These are phyloP conservation scores for Trichoderma sp. DNA, from an alignment of 2,329 filamentous ascomycete genomes.

Conservation along the genomic window DNA sequence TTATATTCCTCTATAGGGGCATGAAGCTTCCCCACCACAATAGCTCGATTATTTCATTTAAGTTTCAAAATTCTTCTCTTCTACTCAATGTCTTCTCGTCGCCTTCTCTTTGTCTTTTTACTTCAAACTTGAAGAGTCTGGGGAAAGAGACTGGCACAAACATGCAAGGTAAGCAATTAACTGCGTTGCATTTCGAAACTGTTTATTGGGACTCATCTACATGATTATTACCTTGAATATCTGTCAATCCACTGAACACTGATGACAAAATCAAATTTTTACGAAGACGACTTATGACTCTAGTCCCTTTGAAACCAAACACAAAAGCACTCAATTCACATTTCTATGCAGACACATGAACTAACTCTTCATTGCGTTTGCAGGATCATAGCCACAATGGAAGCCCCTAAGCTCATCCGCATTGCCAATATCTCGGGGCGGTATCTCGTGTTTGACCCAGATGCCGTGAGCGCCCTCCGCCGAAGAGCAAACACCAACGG, in stretches of 20 bases:
- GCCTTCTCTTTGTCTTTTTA: constrained; percentile 11
- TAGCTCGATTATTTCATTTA: constrained; percentile 28
- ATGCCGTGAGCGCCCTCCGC: constrained; percentile 75
- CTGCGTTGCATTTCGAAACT: background rate
- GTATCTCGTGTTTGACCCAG: constrained; percentile 87
- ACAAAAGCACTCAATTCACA: background rate
- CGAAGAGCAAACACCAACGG: constrained; percentile 82
- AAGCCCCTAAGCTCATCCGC: constrained; percentile 55
- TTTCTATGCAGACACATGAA: background rate
- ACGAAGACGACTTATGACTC: constrained; percentile 48
- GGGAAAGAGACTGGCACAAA: background rate
- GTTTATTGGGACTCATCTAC: background rate
- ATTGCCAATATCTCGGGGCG: constrained; percentile 79
- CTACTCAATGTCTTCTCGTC: constrained; percentile 15
- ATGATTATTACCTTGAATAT: constrained; percentile 57
- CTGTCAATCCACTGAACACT: constrained; percentile 62
- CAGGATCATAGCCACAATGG: constrained; percentile 29
- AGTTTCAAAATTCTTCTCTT: constrained; percentile 24
- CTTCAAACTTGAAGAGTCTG: background rate
- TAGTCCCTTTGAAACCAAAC: background rate
- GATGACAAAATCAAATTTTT: constrained; percentile 46
- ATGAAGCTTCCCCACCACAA: constrained; percentile 5
- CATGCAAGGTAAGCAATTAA: constrained; percentile 23
- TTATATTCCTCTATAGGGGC: constrained; percentile 25
- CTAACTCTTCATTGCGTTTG: background rate